Base-by-base conservation (phyloP, 1,139 yeast species). In the Scheffersomyces quercinus region DNA sequence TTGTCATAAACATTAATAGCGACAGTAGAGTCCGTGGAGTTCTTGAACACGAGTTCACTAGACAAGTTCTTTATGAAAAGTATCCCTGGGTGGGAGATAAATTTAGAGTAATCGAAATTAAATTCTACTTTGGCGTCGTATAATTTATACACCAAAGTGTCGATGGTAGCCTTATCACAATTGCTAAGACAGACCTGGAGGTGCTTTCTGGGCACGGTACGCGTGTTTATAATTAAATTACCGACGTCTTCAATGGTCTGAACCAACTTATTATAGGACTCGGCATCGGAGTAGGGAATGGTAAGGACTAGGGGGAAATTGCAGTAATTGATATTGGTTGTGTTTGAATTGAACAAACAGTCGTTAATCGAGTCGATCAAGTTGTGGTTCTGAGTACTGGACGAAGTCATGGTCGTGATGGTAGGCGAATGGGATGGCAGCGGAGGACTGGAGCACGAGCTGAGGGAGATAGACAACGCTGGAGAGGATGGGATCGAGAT, bases 71-170 rank as follows among this genome's bases (percentile, higher is more conserved):
- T 75, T 28, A 83, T 75, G 56, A 81, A 83, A 29, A 84, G 59
- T 52, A 80, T 79, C 0, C 88, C 88, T 1, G 90, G 89, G 50
- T 83, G 83, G 16, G 84, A 78, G 28, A 82, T 60, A 28, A 83
- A 76, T 43, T 73, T 65, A 29, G 73, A 67, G 49, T 66, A 56
- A 41, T 56, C 58, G 38, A 54, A 41, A 28, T 37, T 30, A 41
- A 37, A 49, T 5, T 35, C 35, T 14, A 46, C 24, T n/a, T 35
- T 14, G 24, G 29, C 29, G 12, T 40, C 45, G 32, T 48, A 42
- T 14, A 46, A 30, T 28, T 45, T 42, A 35, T 49, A 42, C 10
- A 52, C 39, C 13, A 49, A 33, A 5, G 35, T 20, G 14, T 51
- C 55, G 29, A 48, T 34, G n/a, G 39, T 29, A 7, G 35, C 15